Evolutionary conservation across 768 basidiomycete genomes (phyloP).

Genomic region (Mrakia gelida): DNA sequence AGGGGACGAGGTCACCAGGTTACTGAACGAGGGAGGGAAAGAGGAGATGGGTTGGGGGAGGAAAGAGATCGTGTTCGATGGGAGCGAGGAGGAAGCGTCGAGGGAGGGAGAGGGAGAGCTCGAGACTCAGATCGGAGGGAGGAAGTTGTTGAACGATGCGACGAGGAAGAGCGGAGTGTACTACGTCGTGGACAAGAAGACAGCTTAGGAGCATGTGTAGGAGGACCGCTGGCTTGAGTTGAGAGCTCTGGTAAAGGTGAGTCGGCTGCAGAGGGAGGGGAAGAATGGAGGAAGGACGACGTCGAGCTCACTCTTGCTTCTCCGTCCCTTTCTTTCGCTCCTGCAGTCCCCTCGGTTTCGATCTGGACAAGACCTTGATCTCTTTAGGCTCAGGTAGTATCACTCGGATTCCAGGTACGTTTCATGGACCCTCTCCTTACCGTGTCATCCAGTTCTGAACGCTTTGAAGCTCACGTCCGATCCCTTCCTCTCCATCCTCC

Average conservation of each 20-base stretch:
- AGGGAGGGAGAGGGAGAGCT: constrained; percentile 3
- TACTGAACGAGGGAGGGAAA: not conserved
- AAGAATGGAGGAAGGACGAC: not conserved
- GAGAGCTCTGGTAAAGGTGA: not conserved
- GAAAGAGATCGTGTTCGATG: constrained; percentile 9
- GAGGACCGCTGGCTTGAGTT: no score
- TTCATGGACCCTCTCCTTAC: no score
- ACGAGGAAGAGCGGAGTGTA: not conserved
- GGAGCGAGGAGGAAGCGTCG: not conserved
- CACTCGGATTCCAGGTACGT: no score
- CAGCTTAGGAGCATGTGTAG: not conserved
- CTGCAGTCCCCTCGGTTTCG: no score
- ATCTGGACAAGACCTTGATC: no score
- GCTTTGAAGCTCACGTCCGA: no score
- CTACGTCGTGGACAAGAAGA: constrained; percentile 1
- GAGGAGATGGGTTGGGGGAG: not conserved
- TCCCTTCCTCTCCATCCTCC: no score
- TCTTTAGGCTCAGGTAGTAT: no score
- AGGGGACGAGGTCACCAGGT: not conserved
- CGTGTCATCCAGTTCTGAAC: no score
- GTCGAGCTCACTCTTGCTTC: no score
- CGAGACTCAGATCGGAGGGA: not conserved
- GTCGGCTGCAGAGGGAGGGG: not conserved
- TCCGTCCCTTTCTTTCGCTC: no score
- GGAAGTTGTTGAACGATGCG: not conserved